Evolutionary conservation across 2,329 filamentous ascomycete genomes (phyloP).

Genomic region (Verticillium nonalfalfae): DNA sequence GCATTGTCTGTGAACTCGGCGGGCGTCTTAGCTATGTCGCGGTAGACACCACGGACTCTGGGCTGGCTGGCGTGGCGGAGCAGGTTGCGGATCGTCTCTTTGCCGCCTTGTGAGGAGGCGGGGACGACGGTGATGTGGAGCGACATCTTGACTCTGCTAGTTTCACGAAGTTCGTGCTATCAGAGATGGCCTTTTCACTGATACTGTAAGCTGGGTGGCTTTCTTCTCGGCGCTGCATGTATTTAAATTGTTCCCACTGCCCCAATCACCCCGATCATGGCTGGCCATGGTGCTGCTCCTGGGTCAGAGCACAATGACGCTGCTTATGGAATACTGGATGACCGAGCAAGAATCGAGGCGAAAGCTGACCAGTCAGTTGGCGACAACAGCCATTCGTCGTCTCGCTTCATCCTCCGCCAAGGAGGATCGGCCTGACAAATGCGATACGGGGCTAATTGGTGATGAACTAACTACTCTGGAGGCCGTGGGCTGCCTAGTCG

Average conservation of each 20-base stretch:
- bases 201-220: too few species aligned
- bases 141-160: constrained; percentile 13
- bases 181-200: too few species aligned
- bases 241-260: neutral
- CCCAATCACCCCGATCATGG: neutral
- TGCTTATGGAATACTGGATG: neutral
- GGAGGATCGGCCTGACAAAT: neutral
- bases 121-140: constrained; percentile 23
- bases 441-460: neutral
- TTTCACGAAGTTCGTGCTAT: too few species aligned
- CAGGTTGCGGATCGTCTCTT: constrained; percentile 19
- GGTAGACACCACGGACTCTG: constrained; percentile 21
- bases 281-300: neutral
- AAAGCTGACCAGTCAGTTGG: neutral
- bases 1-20: constrained; percentile 18
- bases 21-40: constrained; percentile 20
- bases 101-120: constrained; percentile 24
- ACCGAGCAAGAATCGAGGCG: neutral
- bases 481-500: neutral
- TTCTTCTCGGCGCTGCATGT: neutral
- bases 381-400: neutral
- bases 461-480: neutral
- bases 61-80: constrained; percentile 14
- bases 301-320: neutral
- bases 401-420: neutral